Conservation (phyloP, 116 monocot species). For the Papilionanthe hybrid region DNA sequence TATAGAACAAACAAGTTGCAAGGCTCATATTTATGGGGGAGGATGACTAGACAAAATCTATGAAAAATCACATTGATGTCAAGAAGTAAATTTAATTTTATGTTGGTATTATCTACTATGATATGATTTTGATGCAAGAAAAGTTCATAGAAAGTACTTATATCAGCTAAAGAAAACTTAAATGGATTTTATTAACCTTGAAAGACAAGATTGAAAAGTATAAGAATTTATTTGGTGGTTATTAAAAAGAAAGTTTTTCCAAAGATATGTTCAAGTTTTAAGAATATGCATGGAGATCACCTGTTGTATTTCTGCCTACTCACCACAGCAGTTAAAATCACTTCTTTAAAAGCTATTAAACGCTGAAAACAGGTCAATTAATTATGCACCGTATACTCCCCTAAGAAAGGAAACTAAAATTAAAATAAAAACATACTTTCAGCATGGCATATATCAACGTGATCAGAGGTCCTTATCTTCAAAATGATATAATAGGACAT, state of each 20-base stretch:
- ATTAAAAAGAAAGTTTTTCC: neutral
- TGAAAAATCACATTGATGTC: too few species aligned
- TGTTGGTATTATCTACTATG: neutral
- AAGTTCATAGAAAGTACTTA: neutral
- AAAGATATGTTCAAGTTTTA: neutral
- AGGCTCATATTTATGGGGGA: neutral
- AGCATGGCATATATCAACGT: neutral
- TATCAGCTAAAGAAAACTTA: neutral
- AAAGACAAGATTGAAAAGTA: neutral
- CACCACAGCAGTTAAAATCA: neutral
- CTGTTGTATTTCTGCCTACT: neutral
- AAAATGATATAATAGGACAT: too few species aligned
- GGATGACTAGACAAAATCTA: neutral
- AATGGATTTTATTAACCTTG: neutral
- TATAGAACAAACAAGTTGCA: too few species aligned
- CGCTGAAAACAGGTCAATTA: neutral
- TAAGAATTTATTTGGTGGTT: neutral
- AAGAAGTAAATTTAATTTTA: too few species aligned
- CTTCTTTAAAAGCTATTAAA: neutral
- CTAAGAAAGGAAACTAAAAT: too few species aligned
- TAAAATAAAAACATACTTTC: neutral
- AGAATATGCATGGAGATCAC: neutral
- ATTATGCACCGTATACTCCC: too few species aligned
- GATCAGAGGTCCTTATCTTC: too few species aligned
- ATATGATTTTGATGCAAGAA: neutral